Evolutionary conservation across 1,284 basidiomycete genomes (phyloP), one percentile per base, ranked within the genome.

Genomic region (Leccinum griseonigrum): DNA sequence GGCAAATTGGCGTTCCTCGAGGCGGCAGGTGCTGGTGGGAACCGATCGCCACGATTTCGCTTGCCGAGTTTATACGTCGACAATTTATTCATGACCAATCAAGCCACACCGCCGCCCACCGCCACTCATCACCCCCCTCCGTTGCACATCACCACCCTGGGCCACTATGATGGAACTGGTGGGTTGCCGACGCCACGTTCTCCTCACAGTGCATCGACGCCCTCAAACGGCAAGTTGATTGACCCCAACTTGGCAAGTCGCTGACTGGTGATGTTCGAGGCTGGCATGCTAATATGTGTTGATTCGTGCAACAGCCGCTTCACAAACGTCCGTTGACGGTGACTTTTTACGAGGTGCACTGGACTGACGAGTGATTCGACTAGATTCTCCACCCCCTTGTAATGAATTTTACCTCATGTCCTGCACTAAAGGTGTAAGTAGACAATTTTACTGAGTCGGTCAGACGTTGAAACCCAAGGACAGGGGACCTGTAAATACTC

Each of bases 321-420:
- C 82, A 84, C 67, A 81, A 83, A 74, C 81, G 82, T 82, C 68
- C 40, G 80, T 68, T 2, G 18, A 64, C 1, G 29, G 16, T 61
- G 40, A 54, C 46, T 59, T 59, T 58, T 54, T 13, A 16, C 11
- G 18, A 34, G 10, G 43, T 48, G 14, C 18, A 36, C 53, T 3
- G 8, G 57, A 58, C 62, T 71, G 50, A 73, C 60, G 54, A 62
- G 26, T 28, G 54, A 59, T 57, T 54, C 34, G 51, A 60, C 56
- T 62, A 75, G 68, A 74, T 62, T 69, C 72, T 59, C 90, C 90
- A 38, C 90, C 90, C 9, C 90, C 90, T 16, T 92, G 90, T 78
- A 92, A 92, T 68, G 86, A 92, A 75, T 82, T 85, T 71, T 90
- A 92, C 76, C 75, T 92, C 69, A 88, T 91, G 85, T 82, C 79